A percentile compares a stretch with the other conserved stretches of the same genome.
phyloP scores from a whole-genome alignment of 1,284 basidiomycete genomes.

The Naganishia sp. region DNA sequence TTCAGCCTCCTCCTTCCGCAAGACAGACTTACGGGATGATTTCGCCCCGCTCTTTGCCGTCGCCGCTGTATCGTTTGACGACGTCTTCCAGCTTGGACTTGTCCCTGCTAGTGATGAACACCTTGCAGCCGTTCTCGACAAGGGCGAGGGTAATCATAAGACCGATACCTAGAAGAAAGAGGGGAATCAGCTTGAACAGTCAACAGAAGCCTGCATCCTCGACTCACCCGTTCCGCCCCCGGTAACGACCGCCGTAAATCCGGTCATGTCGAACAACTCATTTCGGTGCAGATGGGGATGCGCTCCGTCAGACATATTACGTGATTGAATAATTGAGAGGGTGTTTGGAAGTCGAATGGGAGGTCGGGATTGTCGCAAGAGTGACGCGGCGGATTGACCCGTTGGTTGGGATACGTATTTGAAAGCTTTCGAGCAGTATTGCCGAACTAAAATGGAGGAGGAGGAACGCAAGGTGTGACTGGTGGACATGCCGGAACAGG shows the following conservation, averaged over 20 bases:
- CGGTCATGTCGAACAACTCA: constrained; percentile 40
- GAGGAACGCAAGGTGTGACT: neutral
- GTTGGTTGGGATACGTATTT: neutral
- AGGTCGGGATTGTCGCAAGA: neutral
- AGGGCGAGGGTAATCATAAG: constrained; percentile 54
- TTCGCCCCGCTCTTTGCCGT: constrained; percentile 39
- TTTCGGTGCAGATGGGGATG: constrained; percentile 40
- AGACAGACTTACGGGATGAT: constrained; percentile 41
- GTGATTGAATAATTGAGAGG: constrained; percentile 3
- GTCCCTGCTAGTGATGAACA: constrained; percentile 50
- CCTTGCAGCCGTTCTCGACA: constrained; percentile 53
- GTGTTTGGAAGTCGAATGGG: neutral
- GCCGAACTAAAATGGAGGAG: neutral
- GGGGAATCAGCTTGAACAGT: constrained; percentile 1
- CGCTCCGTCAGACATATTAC: constrained; percentile 35
- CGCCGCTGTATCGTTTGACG: constrained; percentile 45
- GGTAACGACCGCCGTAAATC: constrained; percentile 42
- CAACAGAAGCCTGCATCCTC: neutral
- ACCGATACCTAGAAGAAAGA: constrained; percentile 44
- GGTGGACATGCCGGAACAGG: neutral
- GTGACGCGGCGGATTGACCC: neutral
- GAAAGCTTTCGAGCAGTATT: neutral
- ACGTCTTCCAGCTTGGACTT: constrained; percentile 47
- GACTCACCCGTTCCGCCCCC: constrained; percentile 29
- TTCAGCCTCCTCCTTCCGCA: neutral